Conservation (phyloP, 2,329 filamentous ascomycete species). For the Penicillium hesseltinei region DNA sequence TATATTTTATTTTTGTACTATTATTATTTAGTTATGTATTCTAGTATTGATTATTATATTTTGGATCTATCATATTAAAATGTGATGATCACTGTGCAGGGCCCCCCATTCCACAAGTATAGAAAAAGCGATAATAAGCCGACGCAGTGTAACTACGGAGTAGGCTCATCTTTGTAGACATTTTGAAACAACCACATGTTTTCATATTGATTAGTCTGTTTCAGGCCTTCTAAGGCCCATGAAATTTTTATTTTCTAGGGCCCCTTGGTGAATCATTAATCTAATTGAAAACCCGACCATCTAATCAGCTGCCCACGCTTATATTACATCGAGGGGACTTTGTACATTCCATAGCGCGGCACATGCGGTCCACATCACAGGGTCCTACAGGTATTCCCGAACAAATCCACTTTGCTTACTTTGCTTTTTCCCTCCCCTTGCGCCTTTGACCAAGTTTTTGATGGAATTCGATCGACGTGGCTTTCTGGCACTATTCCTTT, state of each 20-base stretch:
- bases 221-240: not conserved
- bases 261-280: not conserved
- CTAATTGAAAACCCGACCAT: constrained; percentile 3
- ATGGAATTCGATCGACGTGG: constrained; percentile 10
- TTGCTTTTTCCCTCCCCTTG: constrained; percentile 7
- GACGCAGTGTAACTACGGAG: not conserved
- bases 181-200: constrained; percentile 6
- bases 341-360: constrained; percentile 22
- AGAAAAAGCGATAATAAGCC: not conserved
- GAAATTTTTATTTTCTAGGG: not conserved
- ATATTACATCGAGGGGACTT: not conserved
- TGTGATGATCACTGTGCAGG: too few species aligned
- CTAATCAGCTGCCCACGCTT: constrained; percentile 4
- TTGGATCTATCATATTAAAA: not conserved
- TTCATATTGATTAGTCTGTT: constrained; percentile 8
- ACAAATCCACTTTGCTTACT: constrained; percentile 14
- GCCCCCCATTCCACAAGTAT: not conserved
- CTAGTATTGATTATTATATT: not conserved
- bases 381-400: not conserved
- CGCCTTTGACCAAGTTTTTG: not conserved
- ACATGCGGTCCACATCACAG: constrained; percentile 11
- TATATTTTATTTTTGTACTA: too few species aligned
- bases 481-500: constrained; percentile 7
- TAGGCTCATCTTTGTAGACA: constrained; percentile 1
- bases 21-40: too few species aligned